These are phyloP conservation scores for Termitomyces sp. DNA, from an alignment of 768 basidiomycete genomes.

Conservation along the genomic window DNA sequence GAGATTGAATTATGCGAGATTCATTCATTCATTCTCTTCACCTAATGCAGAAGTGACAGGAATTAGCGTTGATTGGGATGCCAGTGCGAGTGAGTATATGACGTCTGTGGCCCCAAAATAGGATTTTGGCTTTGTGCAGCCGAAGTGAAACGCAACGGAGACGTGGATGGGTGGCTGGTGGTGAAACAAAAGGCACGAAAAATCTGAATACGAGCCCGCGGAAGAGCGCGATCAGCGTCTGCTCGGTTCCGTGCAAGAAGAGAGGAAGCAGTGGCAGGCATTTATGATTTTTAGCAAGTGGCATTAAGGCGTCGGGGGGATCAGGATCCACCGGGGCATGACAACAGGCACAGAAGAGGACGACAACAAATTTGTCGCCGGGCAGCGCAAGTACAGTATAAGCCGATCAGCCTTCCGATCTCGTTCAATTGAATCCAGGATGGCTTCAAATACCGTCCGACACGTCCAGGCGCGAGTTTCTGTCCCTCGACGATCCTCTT, in stretches of 20 bases:
- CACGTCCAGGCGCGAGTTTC: neutral
- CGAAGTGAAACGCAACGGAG: neutral
- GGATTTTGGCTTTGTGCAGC: neutral
- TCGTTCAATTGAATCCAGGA: conserved; percentile 8
- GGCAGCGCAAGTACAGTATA: conserved; percentile 7
- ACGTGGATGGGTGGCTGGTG: neutral
- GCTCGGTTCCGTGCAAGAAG: conserved; percentile 7
- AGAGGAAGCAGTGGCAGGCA: neutral
- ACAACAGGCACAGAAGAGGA: conserved; percentile 10
- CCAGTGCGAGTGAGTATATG: neutral
- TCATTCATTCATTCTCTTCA: too few relatives aligned
- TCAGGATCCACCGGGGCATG: conserved; percentile 11
- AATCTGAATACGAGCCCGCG: neutral
- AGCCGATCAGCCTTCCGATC: conserved; percentile 11
- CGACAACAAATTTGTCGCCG: conserved; percentile 1
- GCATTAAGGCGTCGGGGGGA: conserved; percentile 3
- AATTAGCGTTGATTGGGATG: neutral
- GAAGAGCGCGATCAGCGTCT: neutral
- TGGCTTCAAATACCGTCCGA: conserved; percentile 7
- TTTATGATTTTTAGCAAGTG: neutral
- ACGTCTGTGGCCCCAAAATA: neutral
- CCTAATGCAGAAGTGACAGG: neutral
- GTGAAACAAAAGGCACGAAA: neutral
- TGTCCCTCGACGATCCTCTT: conserved; percentile 11
- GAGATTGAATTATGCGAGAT: neutral